These are phyloP conservation scores for Apiospora marii DNA, from an alignment of 2,329 filamentous ascomycete species.

Conservation along the genomic window DNA sequence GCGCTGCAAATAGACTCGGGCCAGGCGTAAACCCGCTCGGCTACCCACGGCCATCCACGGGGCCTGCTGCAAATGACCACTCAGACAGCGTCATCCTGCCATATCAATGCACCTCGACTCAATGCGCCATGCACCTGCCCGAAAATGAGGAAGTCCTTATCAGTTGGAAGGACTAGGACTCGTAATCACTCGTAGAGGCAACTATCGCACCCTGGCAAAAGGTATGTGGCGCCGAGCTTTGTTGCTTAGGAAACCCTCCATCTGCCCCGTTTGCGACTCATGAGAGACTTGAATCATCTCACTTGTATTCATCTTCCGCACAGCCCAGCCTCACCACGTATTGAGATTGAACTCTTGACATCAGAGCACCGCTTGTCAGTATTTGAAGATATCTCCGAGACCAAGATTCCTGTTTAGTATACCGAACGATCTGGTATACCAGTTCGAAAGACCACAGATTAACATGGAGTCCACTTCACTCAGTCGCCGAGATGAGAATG, in stretches of 20 bases:
- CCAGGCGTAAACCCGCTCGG: constrained; percentile 18
- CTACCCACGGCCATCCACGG: constrained; percentile 25
- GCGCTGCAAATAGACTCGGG: constrained; percentile 22
- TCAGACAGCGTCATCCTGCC: constrained; percentile 13
- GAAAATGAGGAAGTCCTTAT: constrained; percentile 7
- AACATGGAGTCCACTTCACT: constrained; percentile 59
- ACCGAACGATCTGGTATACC: not conserved
- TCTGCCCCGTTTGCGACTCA: not conserved
- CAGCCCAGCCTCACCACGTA: not conserved
- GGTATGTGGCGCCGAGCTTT: not conserved
- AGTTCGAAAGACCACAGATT: not conserved
- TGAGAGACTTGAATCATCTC: not conserved
- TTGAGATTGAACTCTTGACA: not conserved
- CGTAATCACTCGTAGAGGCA: not conserved
- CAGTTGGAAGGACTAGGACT: not conserved
- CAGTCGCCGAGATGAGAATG: constrained; percentile 65
- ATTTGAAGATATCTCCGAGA: not conserved
- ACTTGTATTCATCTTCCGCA: not conserved
- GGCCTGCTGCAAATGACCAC: not conserved
- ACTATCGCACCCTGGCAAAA: not conserved
- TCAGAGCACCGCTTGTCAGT: not conserved
- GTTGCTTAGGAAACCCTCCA: not conserved
- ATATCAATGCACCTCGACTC: constrained; percentile 8
- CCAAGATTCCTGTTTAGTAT: not conserved
- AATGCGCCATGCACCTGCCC: not conserved